Conservation (phyloP, 148 eudicot genomes). For the Fagopyrum esculentum region DNA sequence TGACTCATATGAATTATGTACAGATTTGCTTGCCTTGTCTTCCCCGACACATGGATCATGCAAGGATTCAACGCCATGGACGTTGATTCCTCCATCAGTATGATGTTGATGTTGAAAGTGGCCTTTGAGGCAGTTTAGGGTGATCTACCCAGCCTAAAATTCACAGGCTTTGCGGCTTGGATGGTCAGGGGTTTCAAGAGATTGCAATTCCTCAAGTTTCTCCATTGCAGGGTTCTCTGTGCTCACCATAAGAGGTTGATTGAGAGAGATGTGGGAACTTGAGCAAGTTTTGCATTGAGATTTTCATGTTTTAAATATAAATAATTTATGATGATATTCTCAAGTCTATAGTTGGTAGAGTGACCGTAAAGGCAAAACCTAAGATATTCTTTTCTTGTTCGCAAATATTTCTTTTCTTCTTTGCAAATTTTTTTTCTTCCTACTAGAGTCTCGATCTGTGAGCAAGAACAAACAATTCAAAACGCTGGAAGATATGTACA, state of each 20-base stretch:
- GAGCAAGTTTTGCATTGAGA: background rate
- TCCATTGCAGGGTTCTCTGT: constrained; percentile 16
- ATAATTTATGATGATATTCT: background rate
- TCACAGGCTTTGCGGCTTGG: constrained; percentile 10
- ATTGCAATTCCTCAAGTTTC: constrained; percentile 15
- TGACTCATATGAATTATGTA: background rate
- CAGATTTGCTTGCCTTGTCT: no score
- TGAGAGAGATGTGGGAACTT: background rate
- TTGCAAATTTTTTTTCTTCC: background rate
- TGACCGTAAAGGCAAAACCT: constrained; percentile 1
- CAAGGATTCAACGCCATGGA: background rate
- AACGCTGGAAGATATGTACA: background rate
- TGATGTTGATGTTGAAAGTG: background rate
- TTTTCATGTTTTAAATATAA: background rate
- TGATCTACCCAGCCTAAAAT: constrained; percentile 4
- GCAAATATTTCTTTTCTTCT: background rate
- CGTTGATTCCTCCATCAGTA: background rate
- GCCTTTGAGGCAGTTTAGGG: background rate
- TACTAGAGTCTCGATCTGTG: background rate
- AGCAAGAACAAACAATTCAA: background rate
- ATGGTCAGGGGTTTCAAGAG: constrained; percentile 11
- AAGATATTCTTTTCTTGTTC: background rate
- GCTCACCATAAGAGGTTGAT: background rate
- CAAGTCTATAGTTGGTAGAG: background rate
- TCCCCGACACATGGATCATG: background rate